Base-by-base conservation (phyloP, 2,329 filamentous ascomycete species). In the Catunica adiposa region DNA sequence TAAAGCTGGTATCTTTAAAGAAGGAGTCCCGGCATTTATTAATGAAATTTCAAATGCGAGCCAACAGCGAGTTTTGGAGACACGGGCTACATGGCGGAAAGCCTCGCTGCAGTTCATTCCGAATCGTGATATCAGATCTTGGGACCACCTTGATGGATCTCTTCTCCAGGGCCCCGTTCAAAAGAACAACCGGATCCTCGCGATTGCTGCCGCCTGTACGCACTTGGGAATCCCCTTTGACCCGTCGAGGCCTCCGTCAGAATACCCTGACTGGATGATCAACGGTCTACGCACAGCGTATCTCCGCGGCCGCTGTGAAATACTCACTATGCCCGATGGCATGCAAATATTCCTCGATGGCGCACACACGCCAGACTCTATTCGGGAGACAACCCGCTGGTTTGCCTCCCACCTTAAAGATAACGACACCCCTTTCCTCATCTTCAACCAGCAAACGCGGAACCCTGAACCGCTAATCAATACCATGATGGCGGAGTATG, bases 361-460 rank as follows among this genome's bases (percentile, higher is more conserved):
- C 2, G 89, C 86, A 1, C 89, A 96, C 65, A 96, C 89, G 0
- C 73, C 82, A 22, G 89, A 95, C 62, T 94, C 87, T 62, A 80
- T 96, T 60, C 75, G 79, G 54, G 76, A 86, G 44, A 84, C 85
- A 9, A 86, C 80, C 2, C 73, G 73, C 61, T 96, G 89, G 89
- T 90, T 90, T 63, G 78, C 77, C 1, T 69, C 68, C 6, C 69
- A 73, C 51, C 63, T 75, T n/a, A 61, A 63, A 6, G 42, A 60
- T 0, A 58, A 59, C 0, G 64, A 65, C 6, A 54, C 61, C 25
- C 68, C 71, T 47, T 71, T 86, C 0, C 70, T 97, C 48, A 76
- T 97, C 51, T 97, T 97, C 73, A 96, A 96, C 67, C 90, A 96
- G 67, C 88, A 95, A 64, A 88, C 87, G 8, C 79, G 89, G 31